phyloP scores from a whole-genome alignment of 2,329 filamentous ascomycete genomes.

The Fusarium nygamai region DNA sequence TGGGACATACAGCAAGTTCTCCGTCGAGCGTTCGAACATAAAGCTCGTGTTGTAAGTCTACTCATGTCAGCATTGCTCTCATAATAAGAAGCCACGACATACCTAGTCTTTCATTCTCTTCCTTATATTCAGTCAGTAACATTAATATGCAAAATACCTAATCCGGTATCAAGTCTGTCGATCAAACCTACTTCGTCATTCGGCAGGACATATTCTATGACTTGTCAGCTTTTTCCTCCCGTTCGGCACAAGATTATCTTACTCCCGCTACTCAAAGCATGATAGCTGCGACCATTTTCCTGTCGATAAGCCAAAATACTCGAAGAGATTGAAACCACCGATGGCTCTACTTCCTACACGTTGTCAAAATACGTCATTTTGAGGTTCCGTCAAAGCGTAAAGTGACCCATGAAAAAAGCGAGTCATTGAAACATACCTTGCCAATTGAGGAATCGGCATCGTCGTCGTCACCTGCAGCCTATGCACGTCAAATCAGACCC shows the following conservation, averaged over 20 bases:
- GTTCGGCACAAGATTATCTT: not conserved
- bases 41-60: not conserved
- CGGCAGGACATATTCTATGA: not conserved
- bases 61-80: not conserved
- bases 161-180: not conserved
- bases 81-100: rapidly evolving
- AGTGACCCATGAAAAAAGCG: not conserved
- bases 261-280: not conserved
- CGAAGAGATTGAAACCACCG: not conserved
- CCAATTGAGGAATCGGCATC: not conserved
- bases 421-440: not conserved
- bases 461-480: not conserved
- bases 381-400: not conserved
- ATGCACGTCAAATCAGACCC: not conserved
- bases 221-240: not conserved
- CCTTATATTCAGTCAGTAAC: not conserved
- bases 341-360: not conserved
- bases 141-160: not conserved
- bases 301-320: not conserved
- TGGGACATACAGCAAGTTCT: not conserved
- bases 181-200: not conserved
- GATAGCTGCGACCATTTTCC: not conserved
- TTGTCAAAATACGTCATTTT: not conserved
- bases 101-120: not conserved
- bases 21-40: not conserved